Base-by-base conservation (phyloP, 2,329 filamentous ascomycete species). In the Alternaria atra region DNA sequence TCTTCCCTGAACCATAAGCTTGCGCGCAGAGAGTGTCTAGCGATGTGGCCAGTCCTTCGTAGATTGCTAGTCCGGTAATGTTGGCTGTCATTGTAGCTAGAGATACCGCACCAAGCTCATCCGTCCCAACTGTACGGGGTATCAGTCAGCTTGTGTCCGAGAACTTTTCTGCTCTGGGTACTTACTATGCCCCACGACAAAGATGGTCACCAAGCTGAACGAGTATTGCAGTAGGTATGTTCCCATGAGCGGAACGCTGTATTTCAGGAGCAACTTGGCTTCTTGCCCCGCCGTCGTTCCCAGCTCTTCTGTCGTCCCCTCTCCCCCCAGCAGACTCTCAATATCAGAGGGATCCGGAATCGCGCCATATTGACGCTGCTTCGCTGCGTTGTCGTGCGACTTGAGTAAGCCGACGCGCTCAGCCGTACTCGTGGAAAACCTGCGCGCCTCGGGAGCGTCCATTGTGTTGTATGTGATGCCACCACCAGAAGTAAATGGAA, bases 151-250 rank as follows among this genome's bases (percentile, higher is more conserved):
- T 29, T 15, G 17, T 2, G 7, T 44, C 27, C 7, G 6, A 25
- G 3, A 15, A 1, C 25, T 39, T 25, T 13, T 10, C 17, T 5
- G 15, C 25, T n/a, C 12, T 6, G 10, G 23, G n/a, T n/a, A 58
- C 58, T 52, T 30, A 61, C 58, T 79, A 66, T 84, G 84, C 1
- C 85, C 84, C 0, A 83, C 84, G 0, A 84, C 82, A 39, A 85
- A 80, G 23, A 84, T 84, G 1, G 83, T 84, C 55, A 85, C 81
- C 34, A 86, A 74, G 10, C 69, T 84, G 65, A 84, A 85, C 7
- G 80, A 84, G 65, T 86, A 86, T 63, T 86, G 84, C 5, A 87
- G 77, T 1, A 86, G 71, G 61, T 85, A 86, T 1, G 84, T 86
- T n/a, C 82, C 74, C 52, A 84, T 81, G 20, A 86, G 75, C 6